Evolutionary conservation across 306 rosid genomes (phyloP), one percentile per base, ranked within the genome.

Genomic region (Ormosia semicastrata): DNA sequence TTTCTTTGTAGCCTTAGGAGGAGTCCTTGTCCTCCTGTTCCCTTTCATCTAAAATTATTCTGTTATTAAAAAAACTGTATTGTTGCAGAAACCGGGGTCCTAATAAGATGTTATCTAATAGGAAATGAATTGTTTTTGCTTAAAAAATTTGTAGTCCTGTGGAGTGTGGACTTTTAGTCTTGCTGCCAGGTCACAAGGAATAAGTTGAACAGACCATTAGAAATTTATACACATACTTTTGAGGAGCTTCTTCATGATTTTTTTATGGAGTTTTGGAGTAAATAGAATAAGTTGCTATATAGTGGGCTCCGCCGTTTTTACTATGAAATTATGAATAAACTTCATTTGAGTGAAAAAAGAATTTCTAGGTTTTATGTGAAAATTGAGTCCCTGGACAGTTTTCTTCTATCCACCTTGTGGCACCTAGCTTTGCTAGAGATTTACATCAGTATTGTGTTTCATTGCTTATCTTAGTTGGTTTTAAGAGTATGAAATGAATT

Each of bases 391-490:
- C 49, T 46, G 3, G 58, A 81, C 18, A 14, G 32, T 40, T 71
- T 76, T 76, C 65, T 79, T 46, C 18, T 24, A 18, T 78, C 74
- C 29, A 60, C 62, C 46, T 66, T 70, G 36, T 13, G 13, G 59
- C 54, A 56, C 76, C 62, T 79, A 34, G 71, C 73, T 69, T 81
- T 63, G 44, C 58, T 47, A 3, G 39, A 63, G 79, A 71, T 53
- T 56, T 18, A 56, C 73, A 77, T 66, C 49, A 53, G 44, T 76
- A 29, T 33, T n/a, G 74, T 59, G 65, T 66, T 85, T 66, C 30
- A 65, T 56, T 73, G 71, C 57, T 72, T 37, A n/a, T 66, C 9
- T 13, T 50, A 40, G 33, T 69, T 56, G 41, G 44, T 65, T 83
- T 83, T 56, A 0, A 71, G 52, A 65, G 59, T 15, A 46, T 37